These are phyloP conservation scores for Coprinopsis marcescibilis DNA, from an alignment of 768 basidiomycete genomes.

Conservation along the genomic window DNA sequence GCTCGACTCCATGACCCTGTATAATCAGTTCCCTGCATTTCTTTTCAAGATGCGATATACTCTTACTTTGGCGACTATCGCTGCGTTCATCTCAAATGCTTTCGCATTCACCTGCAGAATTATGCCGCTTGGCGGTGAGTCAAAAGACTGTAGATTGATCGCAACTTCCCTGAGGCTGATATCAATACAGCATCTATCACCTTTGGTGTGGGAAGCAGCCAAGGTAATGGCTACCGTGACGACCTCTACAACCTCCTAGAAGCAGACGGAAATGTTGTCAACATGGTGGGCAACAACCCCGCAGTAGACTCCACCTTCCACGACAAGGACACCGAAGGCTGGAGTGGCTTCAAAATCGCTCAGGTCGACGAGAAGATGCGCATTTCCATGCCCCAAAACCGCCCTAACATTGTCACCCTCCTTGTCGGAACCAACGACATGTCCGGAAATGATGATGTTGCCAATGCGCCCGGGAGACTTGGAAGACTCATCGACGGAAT, in stretches of 20 bases:
- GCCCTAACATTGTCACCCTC: slow-evolving; percentile 4
- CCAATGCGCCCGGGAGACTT: not conserved
- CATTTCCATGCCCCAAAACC: slow-evolving; percentile 1
- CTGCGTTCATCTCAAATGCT: not conserved
- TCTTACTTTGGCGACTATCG: not conserved
- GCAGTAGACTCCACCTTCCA: not conserved
- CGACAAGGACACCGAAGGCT: slow-evolving; percentile 4
- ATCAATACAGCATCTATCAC: not conserved
- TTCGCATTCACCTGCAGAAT: slow-evolving; percentile 2
- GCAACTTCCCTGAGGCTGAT: not conserved
- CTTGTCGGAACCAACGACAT: slow-evolving; percentile 7
- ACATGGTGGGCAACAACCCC: slow-evolving; percentile 7
- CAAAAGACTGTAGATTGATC: not conserved
- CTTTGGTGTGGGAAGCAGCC: slow-evolving; percentile 3
- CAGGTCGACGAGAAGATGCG: not conserved
- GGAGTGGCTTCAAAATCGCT: not conserved
- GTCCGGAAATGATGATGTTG: not conserved
- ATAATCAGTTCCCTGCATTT: too few species aligned
- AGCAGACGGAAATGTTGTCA: slow-evolving; percentile 3
- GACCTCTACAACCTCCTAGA: slow-evolving; percentile 5
- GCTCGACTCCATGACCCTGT: too few species aligned
- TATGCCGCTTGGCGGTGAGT: slow-evolving; percentile 5
- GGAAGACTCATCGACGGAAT: not conserved
- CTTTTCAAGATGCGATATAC: not conserved
- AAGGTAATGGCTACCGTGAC: slow-evolving; percentile 6